phyloP scores from a whole-genome alignment of 2,329 filamentous ascomycete species.

The Fusarium floridanum region DNA sequence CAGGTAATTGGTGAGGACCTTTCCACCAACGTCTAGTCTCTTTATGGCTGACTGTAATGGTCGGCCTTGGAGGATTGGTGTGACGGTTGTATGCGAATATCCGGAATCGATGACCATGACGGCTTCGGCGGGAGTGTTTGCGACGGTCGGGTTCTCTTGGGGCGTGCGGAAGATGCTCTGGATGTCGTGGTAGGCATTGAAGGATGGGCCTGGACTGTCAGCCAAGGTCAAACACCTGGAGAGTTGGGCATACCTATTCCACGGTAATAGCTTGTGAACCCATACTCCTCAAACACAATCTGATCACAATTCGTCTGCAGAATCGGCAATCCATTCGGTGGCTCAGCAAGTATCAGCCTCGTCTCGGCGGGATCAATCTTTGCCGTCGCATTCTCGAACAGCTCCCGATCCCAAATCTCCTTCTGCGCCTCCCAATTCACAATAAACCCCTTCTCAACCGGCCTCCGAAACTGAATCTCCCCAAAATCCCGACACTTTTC shows the following conservation, averaged over 20 bases:
- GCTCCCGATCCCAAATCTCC: constrained; percentile 93
- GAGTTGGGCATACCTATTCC: constrained; percentile 68
- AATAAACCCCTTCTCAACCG: constrained; percentile 93
- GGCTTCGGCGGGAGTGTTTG: constrained; percentile 76
- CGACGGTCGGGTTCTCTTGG: constrained; percentile 57
- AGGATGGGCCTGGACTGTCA: constrained; percentile 68
- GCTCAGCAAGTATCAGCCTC: constrained; percentile 87
- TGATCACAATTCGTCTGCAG: constrained; percentile 94
- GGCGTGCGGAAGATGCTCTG: constrained; percentile 76
- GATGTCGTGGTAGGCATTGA: constrained; percentile 87
- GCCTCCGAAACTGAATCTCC: constrained; percentile 86
- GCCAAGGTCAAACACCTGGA: not conserved
- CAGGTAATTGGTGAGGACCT: constrained; percentile 92
- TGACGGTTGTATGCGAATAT: constrained; percentile 93
- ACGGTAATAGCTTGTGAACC: constrained; percentile 88
- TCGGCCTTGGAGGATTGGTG: constrained; percentile 84
- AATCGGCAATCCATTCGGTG: constrained; percentile 83
- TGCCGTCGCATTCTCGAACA: constrained; percentile 77
- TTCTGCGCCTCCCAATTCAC: constrained; percentile 98
- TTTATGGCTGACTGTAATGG: constrained; percentile 86
- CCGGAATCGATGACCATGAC: constrained; percentile 91
- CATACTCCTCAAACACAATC: constrained; percentile 97
- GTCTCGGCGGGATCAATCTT: constrained; percentile 83
- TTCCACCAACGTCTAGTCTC: constrained; percentile 90
- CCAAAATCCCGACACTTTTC: constrained; percentile 88